Conservation (phyloP, 371 early-diverging fungal species). For the Coelomomyces lativittatus region DNA sequence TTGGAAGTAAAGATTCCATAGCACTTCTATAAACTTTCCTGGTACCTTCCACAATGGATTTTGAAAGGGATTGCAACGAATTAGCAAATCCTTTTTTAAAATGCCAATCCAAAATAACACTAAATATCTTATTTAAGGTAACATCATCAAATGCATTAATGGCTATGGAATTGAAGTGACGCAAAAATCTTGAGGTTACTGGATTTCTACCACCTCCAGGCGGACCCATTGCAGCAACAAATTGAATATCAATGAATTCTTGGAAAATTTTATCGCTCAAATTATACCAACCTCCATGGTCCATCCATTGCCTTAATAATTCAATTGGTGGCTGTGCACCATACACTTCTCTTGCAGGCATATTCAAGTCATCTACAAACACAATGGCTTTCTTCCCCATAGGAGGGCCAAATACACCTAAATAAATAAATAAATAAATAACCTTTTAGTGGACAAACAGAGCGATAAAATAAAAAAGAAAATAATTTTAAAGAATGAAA, state of each 20-base stretch:
- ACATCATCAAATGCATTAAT: conserved; percentile 31
- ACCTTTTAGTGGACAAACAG: too few relatives aligned
- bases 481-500: too few relatives aligned
- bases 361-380: conserved; percentile 40
- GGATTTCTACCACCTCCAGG: conserved; percentile 43
- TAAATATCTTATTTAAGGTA: conserved; percentile 18
- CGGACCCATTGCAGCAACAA: conserved; percentile 35
- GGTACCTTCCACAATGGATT: conserved; percentile 16
- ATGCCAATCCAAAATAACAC: conserved; percentile 17
- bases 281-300: conserved; percentile 34
- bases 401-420: conserved; percentile 37
- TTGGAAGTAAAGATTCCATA: conserved; percentile 25
- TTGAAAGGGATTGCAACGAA: not conserved
- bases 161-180: conserved; percentile 28
- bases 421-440: too few relatives aligned
- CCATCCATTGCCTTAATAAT: conserved; percentile 39
- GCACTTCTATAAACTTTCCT: conserved; percentile 27
- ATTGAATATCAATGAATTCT: conserved; percentile 32
- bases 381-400: conserved; percentile 25
- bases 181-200: conserved; percentile 22
- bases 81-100: conserved; percentile 11
- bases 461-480: too few relatives aligned
- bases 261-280: conserved; percentile 26
- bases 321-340: conserved; percentile 42
- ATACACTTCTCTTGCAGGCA: conserved; percentile 35